Evolutionary conservation across 805 yeast species (phyloP).

Genomic region (Clavispora phyllophila): DNA sequence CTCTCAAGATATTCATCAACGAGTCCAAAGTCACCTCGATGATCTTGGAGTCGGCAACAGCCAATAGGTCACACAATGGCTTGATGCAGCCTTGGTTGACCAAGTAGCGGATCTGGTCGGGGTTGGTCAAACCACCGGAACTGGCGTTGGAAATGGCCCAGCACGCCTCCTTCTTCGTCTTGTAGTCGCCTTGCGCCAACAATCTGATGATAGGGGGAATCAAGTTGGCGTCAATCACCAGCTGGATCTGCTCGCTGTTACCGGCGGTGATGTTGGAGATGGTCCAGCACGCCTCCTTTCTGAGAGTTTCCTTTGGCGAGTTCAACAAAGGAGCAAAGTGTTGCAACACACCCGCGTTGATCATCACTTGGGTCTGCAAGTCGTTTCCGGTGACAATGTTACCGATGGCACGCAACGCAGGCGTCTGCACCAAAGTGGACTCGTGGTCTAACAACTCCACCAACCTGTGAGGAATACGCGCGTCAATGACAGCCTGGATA

Average conservation of each 20-base stretch:
- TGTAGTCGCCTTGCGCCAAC: conserved; percentile 78
- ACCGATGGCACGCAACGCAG: conserved; percentile 95
- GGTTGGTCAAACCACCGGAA: conserved; percentile 87
- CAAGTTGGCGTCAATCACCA: conserved; percentile 90
- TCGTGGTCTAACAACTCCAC: conserved; percentile 87
- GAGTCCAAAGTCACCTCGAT: conserved; percentile 95
- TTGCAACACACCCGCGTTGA: conserved; percentile 85
- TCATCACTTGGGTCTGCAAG: conserved; percentile 88
- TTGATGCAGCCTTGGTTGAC: conserved; percentile 95
- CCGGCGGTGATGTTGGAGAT: conserved; percentile 98
- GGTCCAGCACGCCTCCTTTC: conserved; percentile 99
- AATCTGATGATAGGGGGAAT: conserved; percentile 87
- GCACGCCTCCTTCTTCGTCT: conserved; percentile 97
- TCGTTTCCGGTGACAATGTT: conserved; percentile 98
- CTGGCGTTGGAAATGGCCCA: conserved; percentile 99
- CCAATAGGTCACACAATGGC: conserved; percentile 89
- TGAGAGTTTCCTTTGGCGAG: conserved; percentile 84
- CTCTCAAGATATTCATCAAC: conserved; percentile 84
- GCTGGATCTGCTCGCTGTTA: conserved; percentile 90
- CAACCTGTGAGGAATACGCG: conserved; percentile 88
- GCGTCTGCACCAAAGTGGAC: conserved; percentile 86
- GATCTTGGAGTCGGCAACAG: conserved; percentile 84
- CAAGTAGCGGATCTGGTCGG: conserved; percentile 89
- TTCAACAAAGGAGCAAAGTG: conserved; percentile 76
- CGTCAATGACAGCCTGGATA: conserved; percentile 95